phyloP scores from a whole-genome alignment of 2,329 filamentous ascomycete genomes.

The Colletotrichum sp. region DNA sequence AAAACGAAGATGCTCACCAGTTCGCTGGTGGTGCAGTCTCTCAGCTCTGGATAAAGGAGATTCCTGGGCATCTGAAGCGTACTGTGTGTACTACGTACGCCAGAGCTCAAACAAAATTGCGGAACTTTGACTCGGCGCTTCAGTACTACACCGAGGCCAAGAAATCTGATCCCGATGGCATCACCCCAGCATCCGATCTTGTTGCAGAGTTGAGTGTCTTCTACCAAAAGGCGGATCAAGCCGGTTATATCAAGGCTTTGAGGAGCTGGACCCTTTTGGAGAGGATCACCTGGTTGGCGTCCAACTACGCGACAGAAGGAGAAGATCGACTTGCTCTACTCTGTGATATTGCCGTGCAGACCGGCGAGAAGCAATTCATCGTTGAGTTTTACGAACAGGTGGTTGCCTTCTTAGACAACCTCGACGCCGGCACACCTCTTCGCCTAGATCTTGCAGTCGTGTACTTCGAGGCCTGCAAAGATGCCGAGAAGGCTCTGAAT shows the following conservation, averaged over 20 bases:
- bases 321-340: not conserved
- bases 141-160: not conserved
- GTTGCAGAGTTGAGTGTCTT: not conserved
- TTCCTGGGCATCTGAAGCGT: not conserved
- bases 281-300: not conserved
- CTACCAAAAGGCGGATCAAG: not conserved
- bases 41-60: fast-evolving
- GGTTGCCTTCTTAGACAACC: not conserved
- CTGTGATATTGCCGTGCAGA: not conserved
- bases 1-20: not conserved
- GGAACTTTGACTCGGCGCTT: not conserved
- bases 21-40: not conserved
- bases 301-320: not conserved
- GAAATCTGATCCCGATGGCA: not conserved
- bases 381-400: not conserved
- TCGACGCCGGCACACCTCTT: not conserved
- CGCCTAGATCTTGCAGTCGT: not conserved
- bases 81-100: not conserved
- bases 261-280: not conserved
- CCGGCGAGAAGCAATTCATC: not conserved
- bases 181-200: not conserved
- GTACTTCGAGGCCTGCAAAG: not conserved
- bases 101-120: not conserved
- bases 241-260: not conserved
- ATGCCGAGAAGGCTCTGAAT: not conserved